Evolutionary conservation across 2,329 filamentous ascomycete genomes (phyloP).

Genomic region (Talaromyces verruculosus): DNA sequence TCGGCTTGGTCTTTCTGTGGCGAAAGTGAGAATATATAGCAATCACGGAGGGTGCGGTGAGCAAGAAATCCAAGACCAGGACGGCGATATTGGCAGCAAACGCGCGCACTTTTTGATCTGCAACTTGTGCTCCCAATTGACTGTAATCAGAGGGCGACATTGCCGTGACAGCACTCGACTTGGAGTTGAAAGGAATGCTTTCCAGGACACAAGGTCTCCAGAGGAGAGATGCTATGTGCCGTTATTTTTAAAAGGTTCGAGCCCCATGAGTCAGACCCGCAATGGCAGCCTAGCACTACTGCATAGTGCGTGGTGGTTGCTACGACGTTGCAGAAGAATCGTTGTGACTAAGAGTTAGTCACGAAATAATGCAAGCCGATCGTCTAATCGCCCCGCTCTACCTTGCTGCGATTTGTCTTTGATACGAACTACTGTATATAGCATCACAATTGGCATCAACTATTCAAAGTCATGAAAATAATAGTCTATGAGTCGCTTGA

Average conservation of each 20-base stretch:
- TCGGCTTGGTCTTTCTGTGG: slow-evolving; percentile 26
- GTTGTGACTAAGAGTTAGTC: slow-evolving; percentile 1
- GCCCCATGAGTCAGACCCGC: slow-evolving; percentile 1
- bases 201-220: neutral
- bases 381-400: neutral
- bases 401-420: neutral
- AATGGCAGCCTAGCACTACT: neutral
- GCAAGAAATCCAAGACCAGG: slow-evolving; percentile 27
- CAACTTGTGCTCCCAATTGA: neutral
- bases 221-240: neutral
- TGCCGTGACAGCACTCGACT: neutral
- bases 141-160: neutral
- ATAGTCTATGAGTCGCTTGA: neutral
- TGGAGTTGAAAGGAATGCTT: neutral
- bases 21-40: slow-evolving; percentile 27
- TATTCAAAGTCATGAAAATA: neutral
- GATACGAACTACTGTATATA: neutral
- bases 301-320: neutral
- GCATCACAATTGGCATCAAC: neutral
- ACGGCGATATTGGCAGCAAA: slow-evolving; percentile 28
- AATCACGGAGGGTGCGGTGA: slow-evolving; percentile 30
- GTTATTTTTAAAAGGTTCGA: neutral
- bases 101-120: slow-evolving; percentile 16
- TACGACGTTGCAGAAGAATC: neutral
- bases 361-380: neutral